phyloP scores from a whole-genome alignment of 331 rosid genomes.

The Pyrus hybrid region DNA sequence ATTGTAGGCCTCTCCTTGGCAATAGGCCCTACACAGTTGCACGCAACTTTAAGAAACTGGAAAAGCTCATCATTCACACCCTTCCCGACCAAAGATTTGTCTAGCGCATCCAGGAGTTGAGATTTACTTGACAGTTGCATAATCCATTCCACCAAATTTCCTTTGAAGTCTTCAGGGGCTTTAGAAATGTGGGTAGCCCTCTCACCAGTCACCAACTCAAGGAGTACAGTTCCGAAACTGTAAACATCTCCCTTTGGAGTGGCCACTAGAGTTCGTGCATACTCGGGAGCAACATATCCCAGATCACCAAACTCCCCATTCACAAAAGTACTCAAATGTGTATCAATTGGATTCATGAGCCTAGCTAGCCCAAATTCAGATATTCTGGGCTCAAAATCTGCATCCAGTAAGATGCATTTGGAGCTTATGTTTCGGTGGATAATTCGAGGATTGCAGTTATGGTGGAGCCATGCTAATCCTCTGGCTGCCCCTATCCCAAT shows the following conservation, averaged over 20 bases:
- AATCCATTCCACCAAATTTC: constrained; percentile 89
- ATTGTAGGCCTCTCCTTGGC: constrained; percentile 90
- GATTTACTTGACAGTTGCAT: constrained; percentile 36
- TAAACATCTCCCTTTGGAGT: constrained; percentile 89
- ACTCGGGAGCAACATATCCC: constrained; percentile 97
- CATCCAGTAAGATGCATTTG: constrained; percentile 77
- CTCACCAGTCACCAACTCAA: constrained; percentile 92
- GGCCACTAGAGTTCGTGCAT: constrained; percentile 79
- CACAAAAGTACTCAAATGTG: constrained; percentile 91
- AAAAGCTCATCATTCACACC: constrained; percentile 66
- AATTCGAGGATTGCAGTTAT: constrained; percentile 92
- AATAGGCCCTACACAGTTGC: constrained; percentile 50
- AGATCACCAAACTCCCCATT: constrained; percentile 96
- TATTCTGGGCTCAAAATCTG: constrained; percentile 76
- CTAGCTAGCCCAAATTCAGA: constrained; percentile 97
- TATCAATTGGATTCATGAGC: constrained; percentile 90
- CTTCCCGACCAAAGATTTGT: constrained; percentile 47
- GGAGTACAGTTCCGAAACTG: constrained; percentile 90
- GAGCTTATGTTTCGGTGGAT: constrained; percentile 95
- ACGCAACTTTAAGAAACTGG: constrained; percentile 86
- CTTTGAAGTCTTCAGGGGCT: constrained; percentile 79
- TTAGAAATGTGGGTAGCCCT: constrained; percentile 55
- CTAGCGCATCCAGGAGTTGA: constrained; percentile 50
- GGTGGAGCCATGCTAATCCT: constrained; percentile 97
- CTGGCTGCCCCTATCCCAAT: constrained; percentile 86